These are phyloP conservation scores for Pichia kudriavzevii DNA, from an alignment of 1,139 yeast genomes.

Conservation along the genomic window DNA sequence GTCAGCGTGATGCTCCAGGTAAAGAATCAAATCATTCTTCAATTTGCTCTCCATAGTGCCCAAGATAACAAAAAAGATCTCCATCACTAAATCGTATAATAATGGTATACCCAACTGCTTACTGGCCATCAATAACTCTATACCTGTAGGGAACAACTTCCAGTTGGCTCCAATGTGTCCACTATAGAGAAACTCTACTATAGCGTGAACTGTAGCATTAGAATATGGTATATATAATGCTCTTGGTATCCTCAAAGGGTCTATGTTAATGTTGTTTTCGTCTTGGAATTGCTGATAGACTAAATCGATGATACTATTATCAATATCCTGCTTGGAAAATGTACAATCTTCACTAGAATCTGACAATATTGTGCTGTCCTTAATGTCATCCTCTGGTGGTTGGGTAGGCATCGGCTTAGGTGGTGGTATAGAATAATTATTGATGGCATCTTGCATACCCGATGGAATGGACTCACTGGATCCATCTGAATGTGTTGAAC, in stretches of 20 bases:
- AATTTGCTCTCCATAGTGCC: conserved; percentile 41
- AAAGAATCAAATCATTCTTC: conserved; percentile 14
- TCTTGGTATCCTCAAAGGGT: conserved; percentile 41
- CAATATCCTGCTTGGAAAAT: too few species aligned
- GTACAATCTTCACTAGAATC: too few species aligned
- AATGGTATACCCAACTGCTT: conserved; percentile 61
- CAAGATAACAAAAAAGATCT: conserved; percentile 59
- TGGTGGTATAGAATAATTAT: too few species aligned
- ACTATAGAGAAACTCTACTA: conserved; percentile 65
- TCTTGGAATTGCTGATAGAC: not conserved
- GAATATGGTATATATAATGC: conserved; percentile 61
- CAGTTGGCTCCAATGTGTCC: conserved; percentile 74
- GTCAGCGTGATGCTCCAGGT: conserved; percentile 11
- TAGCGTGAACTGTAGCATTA: conserved; percentile 52
- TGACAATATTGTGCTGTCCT: too few species aligned
- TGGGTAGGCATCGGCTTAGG: too few species aligned
- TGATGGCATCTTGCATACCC: too few species aligned
- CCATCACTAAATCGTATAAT: conserved; percentile 59
- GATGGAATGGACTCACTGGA: too few species aligned
- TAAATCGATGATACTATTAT: not conserved
- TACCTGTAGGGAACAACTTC: conserved; percentile 57
- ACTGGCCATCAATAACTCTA: conserved; percentile 55
- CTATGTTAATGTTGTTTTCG: too few species aligned
- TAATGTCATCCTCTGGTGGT: too few species aligned
- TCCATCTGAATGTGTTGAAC: too few species aligned